Base-by-base conservation (phyloP, 768 basidiomycete species). In the Cytidiella melzeri region DNA sequence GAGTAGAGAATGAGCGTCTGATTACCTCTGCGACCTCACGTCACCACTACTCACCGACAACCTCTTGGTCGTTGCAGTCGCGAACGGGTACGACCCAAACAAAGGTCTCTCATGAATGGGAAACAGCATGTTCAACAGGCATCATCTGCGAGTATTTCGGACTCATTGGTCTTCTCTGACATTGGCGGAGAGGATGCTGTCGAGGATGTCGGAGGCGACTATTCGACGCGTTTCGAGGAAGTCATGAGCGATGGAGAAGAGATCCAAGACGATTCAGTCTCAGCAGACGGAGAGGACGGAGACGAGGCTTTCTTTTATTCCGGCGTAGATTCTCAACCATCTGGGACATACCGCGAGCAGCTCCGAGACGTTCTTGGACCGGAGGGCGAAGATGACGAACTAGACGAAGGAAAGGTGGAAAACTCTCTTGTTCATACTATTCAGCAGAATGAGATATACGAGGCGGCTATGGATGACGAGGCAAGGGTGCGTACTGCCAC, bases 261-360 rank as follows among this genome's bases (percentile, higher is more conserved):
- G 9, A 48, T 45, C 10, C 51, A 28, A 18, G 52, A 52, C 4
- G 60, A 56, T 27, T 54, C 53, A 10, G 63, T 63, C 12, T 59
- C 60, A 4, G 62, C 58, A 20, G 66, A 64, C 15, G 70, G 72
- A 3, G 73, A 72, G 0, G 80, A 76, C 9, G 78, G 77, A 5
- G 80, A 77, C 10, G 83, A 78, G 25, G 80, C 68, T 0, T 92
- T 92, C 56, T 52, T 90, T 24, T 93, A 92, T 60, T 72, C 73
- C 24, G 90, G 88, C 24, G 69, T 80, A 19, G 88, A 92, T 57
- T 76, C 67, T 12, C 57, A 67, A 38, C 64, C 72, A 0, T 66
- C 73, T 13, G 69, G 71, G 30, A 77, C 74, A 45, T 93, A 93
- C 62, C 70, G 68, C 10, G 79, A 83, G 51, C 84, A 80, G 56